A percentile compares a stretch with the other conserved stretches of the same genome.
These are phyloP conservation scores for Annona squamosa DNA, from an alignment of 164 flowering plant species.

Conservation along the genomic window DNA sequence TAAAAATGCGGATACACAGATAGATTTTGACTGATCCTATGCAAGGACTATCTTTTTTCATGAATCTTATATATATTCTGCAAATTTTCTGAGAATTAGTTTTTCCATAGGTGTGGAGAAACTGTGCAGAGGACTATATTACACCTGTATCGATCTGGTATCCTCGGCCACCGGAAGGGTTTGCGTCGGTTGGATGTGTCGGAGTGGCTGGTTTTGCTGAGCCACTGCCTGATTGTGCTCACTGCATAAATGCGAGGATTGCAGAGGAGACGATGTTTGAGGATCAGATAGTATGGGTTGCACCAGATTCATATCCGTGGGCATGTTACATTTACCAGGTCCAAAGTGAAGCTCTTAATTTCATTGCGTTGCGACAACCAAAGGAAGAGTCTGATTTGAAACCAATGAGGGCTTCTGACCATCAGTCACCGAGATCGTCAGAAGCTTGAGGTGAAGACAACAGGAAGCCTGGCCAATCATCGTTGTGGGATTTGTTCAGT, in stretches of 20 bases:
- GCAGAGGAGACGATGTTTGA: conserved; percentile 69
- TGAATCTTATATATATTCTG: not conserved
- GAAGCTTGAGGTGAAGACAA: conserved; percentile 4
- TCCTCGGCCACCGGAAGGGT: conserved; percentile 92
- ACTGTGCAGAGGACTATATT: conserved; percentile 76
- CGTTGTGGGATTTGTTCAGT: not conserved
- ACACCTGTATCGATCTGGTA: conserved; percentile 78
- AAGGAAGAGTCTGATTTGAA: conserved; percentile 76
- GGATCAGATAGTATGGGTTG: conserved; percentile 71
- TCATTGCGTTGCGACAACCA: conserved; percentile 60
- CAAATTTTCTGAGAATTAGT: not conserved
- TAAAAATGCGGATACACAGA: not conserved
- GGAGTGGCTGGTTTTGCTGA: conserved; percentile 60
- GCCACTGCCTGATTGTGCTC: conserved; percentile 45
- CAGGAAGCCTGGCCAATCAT: not conserved
- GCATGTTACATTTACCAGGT: conserved; percentile 86
- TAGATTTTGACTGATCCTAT: not conserved
- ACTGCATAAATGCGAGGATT: conserved; percentile 59
- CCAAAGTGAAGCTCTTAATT: conserved; percentile 83
- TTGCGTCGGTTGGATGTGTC: conserved; percentile 69
- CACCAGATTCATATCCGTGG: conserved; percentile 90
- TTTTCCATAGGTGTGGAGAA: conserved; percentile 82
- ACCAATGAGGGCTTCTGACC: conserved; percentile 49
- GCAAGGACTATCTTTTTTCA: not conserved
- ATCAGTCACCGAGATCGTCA: conserved; percentile 4